Evolutionary conservation across 2,329 filamentous ascomycete species (phyloP), one percentile per base, ranked within the genome.

Genomic region (Aspergillus intermedius): DNA sequence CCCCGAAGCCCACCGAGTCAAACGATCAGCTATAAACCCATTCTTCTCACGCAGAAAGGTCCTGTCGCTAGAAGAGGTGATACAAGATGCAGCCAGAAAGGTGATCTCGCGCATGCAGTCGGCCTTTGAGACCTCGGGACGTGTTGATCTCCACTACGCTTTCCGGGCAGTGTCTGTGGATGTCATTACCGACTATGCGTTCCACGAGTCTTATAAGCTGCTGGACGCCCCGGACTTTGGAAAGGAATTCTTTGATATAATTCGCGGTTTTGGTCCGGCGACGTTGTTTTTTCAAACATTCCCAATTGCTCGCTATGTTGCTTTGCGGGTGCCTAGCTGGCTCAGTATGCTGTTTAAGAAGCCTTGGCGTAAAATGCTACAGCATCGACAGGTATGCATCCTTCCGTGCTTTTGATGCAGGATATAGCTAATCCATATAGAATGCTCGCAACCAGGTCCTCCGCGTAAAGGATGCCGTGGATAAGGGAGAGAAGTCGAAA

Each of bases 11-110:
- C 62, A 65, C 49, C 61, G 60, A 9, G 50, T 59, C 6, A 60
- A 62, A 42, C 55, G 63, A 28, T 53, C 61, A 15, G 59, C 62
- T 2, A 51, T 65, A 43, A 64, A 57, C 46, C 59, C 62, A 13
- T 63, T 63, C 53, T 65, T 66, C 49, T 64, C 64, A 1, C 50
- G 52, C n/a, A 53, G 54, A 39, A 53, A 52, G 8, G 59, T 65
- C 15, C 41, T 52, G 3, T 51, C 53, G 2, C 49, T 63, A 21
- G 61, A 66, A 48, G 51, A 56, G 1, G 49, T 62, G 5, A 54
- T 66, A 25, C 50, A 58, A 15, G 41, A 44, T 12, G 57, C 58
- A 17, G 55, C 62, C 9, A 52, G 55, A 19, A 57, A 55, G 39
- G 48, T 67, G 5, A 54, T 55, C 8, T 28, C 35, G 3, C 57